These are phyloP conservation scores for Zygnema cylindricum DNA, from an alignment of 139 green algal species.

Conservation along the genomic window DNA sequence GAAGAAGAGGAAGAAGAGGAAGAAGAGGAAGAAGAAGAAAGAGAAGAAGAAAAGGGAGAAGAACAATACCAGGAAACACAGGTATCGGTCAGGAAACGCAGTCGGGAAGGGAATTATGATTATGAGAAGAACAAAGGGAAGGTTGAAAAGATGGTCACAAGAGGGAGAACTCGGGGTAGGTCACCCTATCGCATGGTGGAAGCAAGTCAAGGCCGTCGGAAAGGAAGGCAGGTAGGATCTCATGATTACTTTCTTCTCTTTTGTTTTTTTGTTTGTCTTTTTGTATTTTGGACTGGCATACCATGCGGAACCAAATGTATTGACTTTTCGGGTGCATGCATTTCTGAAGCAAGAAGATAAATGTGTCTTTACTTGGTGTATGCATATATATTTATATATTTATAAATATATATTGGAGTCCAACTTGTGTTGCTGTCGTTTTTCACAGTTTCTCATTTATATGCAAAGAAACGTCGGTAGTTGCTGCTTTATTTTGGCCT, in stretches of 20 bases:
- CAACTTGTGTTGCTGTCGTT: no score
- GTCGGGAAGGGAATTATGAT: neutral
- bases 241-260: neutral
- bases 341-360: no score
- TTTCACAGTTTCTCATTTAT: neutral
- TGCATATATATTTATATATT: no score
- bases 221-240: neutral
- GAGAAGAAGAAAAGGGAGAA: neutral
- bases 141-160: neutral
- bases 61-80: neutral
- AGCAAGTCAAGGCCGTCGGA: neutral
- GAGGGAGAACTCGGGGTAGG: neutral
- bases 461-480: neutral
- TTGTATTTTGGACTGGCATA: neutral
- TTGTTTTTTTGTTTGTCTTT: no score
- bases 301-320: neutral
- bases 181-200: neutral
- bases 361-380: no score
- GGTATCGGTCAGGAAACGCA: neutral
- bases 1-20: no score
- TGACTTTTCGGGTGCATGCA: neutral
- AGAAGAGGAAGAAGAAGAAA: neutral
- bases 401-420: no score
- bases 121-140: neutral
- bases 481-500: neutral